Base-by-base conservation (phyloP, 2,329 filamentous ascomycete genomes). In the Dactylellina leptospora region DNA sequence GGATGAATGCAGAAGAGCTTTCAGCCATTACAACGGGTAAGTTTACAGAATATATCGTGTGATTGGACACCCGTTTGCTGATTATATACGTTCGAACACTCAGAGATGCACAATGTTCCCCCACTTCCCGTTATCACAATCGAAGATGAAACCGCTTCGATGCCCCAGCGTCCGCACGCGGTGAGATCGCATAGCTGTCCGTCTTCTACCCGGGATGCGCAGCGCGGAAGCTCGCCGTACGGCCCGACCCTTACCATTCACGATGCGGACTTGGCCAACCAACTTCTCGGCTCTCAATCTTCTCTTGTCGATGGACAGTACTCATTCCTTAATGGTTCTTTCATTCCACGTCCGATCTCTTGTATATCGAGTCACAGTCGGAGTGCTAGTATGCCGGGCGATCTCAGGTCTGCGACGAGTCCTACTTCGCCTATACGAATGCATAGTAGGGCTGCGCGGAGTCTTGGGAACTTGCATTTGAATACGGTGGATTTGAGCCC, bases 231-330 rank as follows among this genome's bases (percentile, higher is more conserved):
- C 22, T 63, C 59, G n/a, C 56, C 64, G 16, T 71, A 71, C 47
- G 66, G 66, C 6, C 66, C 66, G n/a, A 71, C 47, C 11, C 56
- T 71, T 16, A 71, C 66, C 11, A 63, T 71, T 16, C 66, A 71
- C 36, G 66, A 71, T 44, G 66, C 66, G 23, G 6, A 53, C 23
- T 28, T 62, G 9, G 66, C 66, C 11, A 71, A 71, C 27, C 58
- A 71, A 20, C 59, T 71, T 9, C 66, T 71, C 9, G 66, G 66
- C 11, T 63, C 66, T 6, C 58, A 22, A 16, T 71, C 66, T 6
- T 63, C 58, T 13, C 47, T 71, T 8, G 16, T n/a, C 23, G 61
- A 71, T 10, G 66, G 66, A 25, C 58, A 55, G 28, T 71, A 71
- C n/a, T 63, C 66, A 1, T 71, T 71, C 51, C 36, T 48, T 4